Percentiles rank a stretch among this genome's conserved stretches.
These are phyloP conservation scores for Microdochium trichocladiopsis DNA, from an alignment of 2,329 filamentous ascomycete genomes.

Conservation along the genomic window DNA sequence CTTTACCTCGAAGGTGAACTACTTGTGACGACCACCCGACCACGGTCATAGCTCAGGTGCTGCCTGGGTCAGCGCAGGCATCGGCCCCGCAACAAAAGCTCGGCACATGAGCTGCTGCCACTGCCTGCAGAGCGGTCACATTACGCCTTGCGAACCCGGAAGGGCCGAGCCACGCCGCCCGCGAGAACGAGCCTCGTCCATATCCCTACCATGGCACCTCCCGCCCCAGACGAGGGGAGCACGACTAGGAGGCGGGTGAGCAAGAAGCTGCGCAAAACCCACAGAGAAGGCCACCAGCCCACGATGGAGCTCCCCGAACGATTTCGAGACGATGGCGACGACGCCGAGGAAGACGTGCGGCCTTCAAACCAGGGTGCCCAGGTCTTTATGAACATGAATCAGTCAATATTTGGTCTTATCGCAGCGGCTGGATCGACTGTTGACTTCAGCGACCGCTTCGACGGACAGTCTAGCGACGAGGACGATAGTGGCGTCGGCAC, in stretches of 20 bases:
- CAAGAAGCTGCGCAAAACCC: slow-evolving; percentile 38
- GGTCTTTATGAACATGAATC: slow-evolving; percentile 73
- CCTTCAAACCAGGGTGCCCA: slow-evolving; percentile 34
- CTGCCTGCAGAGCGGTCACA: not conserved
- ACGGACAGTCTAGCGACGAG: slow-evolving; percentile 74
- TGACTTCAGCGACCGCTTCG: slow-evolving; percentile 76
- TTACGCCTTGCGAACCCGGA: not conserved
- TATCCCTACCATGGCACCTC: slow-evolving; percentile 14
- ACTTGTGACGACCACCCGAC: no score
- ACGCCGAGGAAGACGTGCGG: slow-evolving; percentile 41
- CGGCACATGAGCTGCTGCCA: not conserved
- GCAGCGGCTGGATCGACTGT: slow-evolving; percentile 78
- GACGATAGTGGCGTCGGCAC: slow-evolving; percentile 52
- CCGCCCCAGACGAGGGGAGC: slow-evolving; percentile 20
- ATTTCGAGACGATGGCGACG: slow-evolving; percentile 38
- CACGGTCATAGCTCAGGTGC: not conserved
- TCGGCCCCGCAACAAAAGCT: not conserved
- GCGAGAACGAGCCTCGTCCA: not conserved
- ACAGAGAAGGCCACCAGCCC: slow-evolving; percentile 26
- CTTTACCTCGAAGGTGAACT: no score
- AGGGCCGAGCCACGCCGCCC: not conserved
- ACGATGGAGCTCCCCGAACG: slow-evolving; percentile 47
- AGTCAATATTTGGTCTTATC: slow-evolving; percentile 90
- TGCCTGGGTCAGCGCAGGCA: not conserved
- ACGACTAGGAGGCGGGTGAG: slow-evolving; percentile 28